These are phyloP conservation scores for Quercus phellos DNA, from an alignment of 331 rosid genomes.

Conservation along the genomic window DNA sequence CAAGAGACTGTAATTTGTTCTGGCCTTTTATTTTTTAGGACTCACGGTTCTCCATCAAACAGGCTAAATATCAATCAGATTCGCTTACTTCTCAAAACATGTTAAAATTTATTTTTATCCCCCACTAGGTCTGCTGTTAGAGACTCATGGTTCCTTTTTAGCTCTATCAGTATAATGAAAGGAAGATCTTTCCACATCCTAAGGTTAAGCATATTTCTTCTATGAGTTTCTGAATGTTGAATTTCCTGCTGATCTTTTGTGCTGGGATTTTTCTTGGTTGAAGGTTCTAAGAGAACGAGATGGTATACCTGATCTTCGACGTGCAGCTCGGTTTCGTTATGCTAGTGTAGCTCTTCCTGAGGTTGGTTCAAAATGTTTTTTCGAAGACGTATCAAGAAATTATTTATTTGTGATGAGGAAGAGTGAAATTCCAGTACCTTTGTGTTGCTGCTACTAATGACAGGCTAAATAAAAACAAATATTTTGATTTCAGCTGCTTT, in stretches of 20 bases:
- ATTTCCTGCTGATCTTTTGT: conserved; percentile 6
- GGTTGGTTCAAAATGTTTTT: conserved; percentile 51
- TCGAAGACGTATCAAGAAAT: conserved; percentile 7
- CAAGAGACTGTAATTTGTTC: conserved; percentile 44
- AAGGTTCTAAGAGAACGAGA: conserved; percentile 74
- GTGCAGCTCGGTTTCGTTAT: conserved; percentile 80
- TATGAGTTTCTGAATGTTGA: conserved; percentile 3
- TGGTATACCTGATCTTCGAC: conserved; percentile 84
- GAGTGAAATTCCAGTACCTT: not conserved
- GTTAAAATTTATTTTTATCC: not conserved
- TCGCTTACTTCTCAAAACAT: conserved; percentile 7
- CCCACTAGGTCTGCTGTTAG: not conserved
- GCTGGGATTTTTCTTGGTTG: conserved; percentile 14
- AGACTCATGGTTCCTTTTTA: not conserved
- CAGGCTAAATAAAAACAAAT: not conserved
- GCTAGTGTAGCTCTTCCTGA: conserved; percentile 63
- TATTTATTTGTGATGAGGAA: conserved; percentile 10
- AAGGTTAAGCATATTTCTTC: not conserved
- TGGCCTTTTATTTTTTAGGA: conserved; percentile 29
- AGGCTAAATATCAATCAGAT: conserved; percentile 12
- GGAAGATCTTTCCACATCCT: not conserved
- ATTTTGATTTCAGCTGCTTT: not conserved
- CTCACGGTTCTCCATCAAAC: conserved; percentile 9
- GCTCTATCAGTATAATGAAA: not conserved
- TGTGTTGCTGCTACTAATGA: not conserved